These are phyloP conservation scores for Pythium grandisporangium DNA, from an alignment of 352 stramenopile species.

Conservation along the genomic window DNA sequence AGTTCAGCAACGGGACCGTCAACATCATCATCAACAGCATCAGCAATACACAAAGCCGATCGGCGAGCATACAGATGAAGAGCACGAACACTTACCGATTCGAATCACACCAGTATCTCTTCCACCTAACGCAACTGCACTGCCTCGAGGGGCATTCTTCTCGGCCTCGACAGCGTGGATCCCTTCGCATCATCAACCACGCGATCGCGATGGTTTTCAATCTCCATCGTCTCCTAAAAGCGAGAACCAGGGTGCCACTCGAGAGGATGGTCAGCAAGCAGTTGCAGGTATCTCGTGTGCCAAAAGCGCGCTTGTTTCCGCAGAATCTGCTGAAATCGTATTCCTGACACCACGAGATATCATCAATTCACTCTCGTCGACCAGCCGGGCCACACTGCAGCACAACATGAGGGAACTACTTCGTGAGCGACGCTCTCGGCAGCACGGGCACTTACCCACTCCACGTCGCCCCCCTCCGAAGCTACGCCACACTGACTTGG, in stretches of 20 bases:
- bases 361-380: conserved; percentile 15
- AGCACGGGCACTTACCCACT: too few relatives aligned
- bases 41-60: conserved; percentile 5
- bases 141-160: conserved; percentile 31
- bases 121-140: conserved; percentile 3
- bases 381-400: conserved; percentile 26
- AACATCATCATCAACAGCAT: too few relatives aligned
- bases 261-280: too few relatives aligned
- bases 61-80: background rate
- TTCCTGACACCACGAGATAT: conserved; percentile 41
- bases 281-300: conserved; percentile 20
- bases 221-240: too few relatives aligned
- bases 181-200: conserved; percentile 19
- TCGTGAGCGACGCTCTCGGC: too few relatives aligned
- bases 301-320: conserved; percentile 33
- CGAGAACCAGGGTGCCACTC: too few relatives aligned
- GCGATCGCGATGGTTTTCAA: conserved; percentile 3
- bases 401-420: conserved; percentile 19
- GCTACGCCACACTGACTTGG: too few relatives aligned
- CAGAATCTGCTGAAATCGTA: conserved; percentile 27
- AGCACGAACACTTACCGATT: too few relatives aligned
- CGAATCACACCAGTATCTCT: too few relatives aligned
- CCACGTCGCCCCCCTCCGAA: too few relatives aligned
- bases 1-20: too few relatives aligned
- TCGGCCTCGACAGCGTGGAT: conserved; percentile 47